These are phyloP conservation scores for Chamaenerion angustifolium DNA, from an alignment of 345 rosid species.

Conservation along the genomic window DNA sequence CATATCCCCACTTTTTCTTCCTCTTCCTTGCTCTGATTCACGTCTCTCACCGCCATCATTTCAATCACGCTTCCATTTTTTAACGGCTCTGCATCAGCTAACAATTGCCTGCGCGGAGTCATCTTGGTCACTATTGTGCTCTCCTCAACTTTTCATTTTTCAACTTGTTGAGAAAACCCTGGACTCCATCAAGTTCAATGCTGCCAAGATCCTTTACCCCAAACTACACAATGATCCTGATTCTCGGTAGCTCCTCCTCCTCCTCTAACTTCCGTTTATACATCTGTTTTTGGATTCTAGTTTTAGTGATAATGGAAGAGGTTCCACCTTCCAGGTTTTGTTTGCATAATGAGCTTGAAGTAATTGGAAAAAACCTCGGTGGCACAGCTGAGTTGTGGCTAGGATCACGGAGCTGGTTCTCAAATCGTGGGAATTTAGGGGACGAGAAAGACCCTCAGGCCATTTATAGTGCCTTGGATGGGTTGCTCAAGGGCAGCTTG, in stretches of 20 bases:
- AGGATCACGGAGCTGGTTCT: constrained; percentile 20
- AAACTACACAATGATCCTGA: constrained; percentile 9
- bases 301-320: neutral
- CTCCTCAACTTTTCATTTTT: constrained; percentile 17
- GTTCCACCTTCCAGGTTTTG: constrained; percentile 9
- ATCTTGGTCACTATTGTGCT: constrained; percentile 10
- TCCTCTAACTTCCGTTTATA: neutral
- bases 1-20: neutral
- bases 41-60: neutral
- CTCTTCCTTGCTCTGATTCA: too few species aligned
- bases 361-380: constrained; percentile 10
- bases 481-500: constrained; percentile 45
- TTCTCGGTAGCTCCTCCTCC: constrained; percentile 16
- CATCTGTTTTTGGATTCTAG: constrained; percentile 1
- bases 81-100: constrained; percentile 17
- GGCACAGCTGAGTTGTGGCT: constrained; percentile 7
- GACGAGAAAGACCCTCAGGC: constrained; percentile 26
- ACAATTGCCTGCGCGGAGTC: constrained; percentile 28
- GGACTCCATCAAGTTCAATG: constrained; percentile 29
- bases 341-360: constrained; percentile 17
- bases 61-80: neutral
- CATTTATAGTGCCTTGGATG: constrained; percentile 40
- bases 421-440: constrained; percentile 16
- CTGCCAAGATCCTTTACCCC: constrained; percentile 17
- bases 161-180: constrained; percentile 29